Evolutionary conservation across 108 stramenopile genomes (phyloP), one percentile per base, ranked within the genome.

Genomic region (Cyclotella kingstonii): DNA sequence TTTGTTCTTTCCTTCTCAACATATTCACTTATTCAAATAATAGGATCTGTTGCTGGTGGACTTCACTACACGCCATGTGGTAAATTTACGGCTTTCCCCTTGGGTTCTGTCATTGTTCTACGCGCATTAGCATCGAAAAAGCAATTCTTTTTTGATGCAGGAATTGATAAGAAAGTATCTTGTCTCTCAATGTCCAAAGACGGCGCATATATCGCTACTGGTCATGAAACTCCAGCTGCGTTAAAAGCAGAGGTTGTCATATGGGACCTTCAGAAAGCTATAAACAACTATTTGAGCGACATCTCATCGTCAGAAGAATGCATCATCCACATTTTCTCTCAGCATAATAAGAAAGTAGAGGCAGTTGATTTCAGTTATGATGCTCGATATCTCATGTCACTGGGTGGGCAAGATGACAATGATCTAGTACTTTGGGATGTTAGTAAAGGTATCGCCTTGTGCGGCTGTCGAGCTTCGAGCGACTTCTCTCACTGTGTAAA

Each of bases 331-430:
- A 71, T 82, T 54, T 66, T 91, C 3, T 63, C 49, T 14, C 90
- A 86, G 50, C 93, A 94, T 80, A 67, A 84, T 50, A 85, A 81
- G 18, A 61, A 46, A 25, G 87, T 94, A n/a, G 82, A 89, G 49
- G 63, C 76, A 30, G 47, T 90, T 19, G 71, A 66, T 34, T 86
- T 86, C 62, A 81, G 69, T 56, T 81, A 57, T 31, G 79, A 86
- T 68, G 76, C 69, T 26, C 47, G 70, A 29, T 91, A 58, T 43
- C 71, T 95, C 15, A 76, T 75, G 8, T 81, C 90, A 14, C 54
- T 93, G 10, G 94, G 94, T 21, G 91, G 91, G 10, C 81, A 81
- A 40, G 92, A 95, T 64, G 94, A 95, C 66, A 95, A 95, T 71
- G 84, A 87, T n/a, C 55, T 95, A 31, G 91, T 93, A 14, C 81